Conservation (phyloP, 768 basidiomycete species). For the Panaeolus cyanescens region DNA sequence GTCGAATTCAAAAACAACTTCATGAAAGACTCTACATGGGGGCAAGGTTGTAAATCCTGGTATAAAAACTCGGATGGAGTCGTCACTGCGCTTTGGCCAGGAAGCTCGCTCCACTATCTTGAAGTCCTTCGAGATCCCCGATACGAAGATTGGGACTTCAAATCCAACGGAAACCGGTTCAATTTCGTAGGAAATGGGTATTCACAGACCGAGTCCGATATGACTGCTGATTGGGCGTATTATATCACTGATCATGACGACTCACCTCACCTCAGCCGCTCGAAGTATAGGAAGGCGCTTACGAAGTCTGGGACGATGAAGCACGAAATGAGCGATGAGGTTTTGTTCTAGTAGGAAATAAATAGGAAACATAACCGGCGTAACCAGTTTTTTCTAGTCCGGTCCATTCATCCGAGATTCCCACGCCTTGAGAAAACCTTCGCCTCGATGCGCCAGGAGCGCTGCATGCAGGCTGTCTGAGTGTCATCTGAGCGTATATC, state of each 20-base stretch:
- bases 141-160: constrained; percentile 38
- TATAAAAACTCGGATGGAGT: constrained; percentile 32
- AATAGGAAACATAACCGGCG: no score
- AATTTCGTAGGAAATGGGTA: constrained; percentile 35
- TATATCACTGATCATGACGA: constrained; percentile 29
- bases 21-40: constrained; percentile 36
- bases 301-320: background rate
- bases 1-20: constrained; percentile 30
- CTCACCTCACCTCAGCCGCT: constrained; percentile 21
- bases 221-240: constrained; percentile 33
- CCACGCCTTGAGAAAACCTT: no score
- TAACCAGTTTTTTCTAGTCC: no score
- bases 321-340: background rate
- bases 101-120: constrained; percentile 37
- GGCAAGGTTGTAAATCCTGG: constrained; percentile 32
- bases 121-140: constrained; percentile 32
- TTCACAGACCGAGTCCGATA: constrained; percentile 33
- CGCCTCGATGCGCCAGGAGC: no score
- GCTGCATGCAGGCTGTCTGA: no score
- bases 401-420: no score
- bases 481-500: no score
- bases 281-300: constrained; percentile 11
- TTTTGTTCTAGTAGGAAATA: background rate
- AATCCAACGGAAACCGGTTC: constrained; percentile 34
- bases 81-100: constrained; percentile 35